These are phyloP conservation scores for Trichomonas gallinae DNA, from an alignment of 208 protist species.

Conservation along the genomic window DNA sequence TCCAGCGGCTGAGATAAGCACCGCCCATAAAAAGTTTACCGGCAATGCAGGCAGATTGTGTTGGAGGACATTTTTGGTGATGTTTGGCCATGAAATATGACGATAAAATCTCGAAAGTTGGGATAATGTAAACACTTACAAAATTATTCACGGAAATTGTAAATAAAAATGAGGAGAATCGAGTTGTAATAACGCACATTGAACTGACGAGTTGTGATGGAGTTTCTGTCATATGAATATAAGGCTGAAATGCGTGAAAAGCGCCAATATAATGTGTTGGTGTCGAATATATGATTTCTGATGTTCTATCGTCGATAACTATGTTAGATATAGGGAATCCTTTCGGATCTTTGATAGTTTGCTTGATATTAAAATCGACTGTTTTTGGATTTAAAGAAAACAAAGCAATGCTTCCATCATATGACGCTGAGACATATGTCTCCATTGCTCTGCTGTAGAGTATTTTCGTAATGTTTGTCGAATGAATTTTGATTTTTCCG, in stretches of 20 bases:
- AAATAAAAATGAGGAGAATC: background rate
- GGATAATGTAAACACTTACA: background rate
- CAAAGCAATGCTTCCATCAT: background rate
- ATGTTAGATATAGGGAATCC: background rate
- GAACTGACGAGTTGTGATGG: background rate
- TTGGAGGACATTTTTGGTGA: background rate
- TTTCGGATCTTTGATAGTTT: background rate
- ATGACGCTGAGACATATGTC: background rate
- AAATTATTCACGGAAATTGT: background rate
- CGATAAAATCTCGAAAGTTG: background rate
- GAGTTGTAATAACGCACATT: background rate
- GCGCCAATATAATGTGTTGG: background rate
- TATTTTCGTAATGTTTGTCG: background rate
- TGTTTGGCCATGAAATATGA: background rate
- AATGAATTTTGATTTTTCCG: background rate
- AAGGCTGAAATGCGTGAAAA: background rate
- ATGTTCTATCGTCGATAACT: background rate
- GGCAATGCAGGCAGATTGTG: background rate
- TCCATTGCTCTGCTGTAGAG: background rate
- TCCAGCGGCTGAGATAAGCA: background rate
- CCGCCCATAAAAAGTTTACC: background rate
- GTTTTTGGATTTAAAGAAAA: background rate
- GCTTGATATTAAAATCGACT: background rate
- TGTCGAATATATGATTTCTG: background rate
- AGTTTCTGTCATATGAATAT: background rate